Conservation (phyloP, 2,329 filamentous ascomycete species). For the Arachnopeziza araneosa region DNA sequence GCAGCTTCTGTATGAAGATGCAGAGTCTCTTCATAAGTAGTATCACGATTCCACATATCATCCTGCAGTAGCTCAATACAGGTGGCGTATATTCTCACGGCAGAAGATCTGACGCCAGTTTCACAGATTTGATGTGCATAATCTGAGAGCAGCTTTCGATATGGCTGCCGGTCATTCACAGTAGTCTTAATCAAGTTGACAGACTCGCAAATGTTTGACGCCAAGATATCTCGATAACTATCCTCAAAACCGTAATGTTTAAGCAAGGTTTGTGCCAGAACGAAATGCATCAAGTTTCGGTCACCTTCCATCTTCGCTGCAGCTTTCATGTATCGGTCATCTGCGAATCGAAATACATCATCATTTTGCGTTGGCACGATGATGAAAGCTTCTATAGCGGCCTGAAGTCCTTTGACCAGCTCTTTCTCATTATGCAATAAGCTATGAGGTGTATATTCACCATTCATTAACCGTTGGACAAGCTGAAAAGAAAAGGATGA, state of each 20-base stretch:
- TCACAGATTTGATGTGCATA: conserved; percentile 74
- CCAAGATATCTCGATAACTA: conserved; percentile 63
- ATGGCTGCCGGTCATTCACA: conserved; percentile 56
- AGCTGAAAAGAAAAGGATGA: conserved; percentile 78
- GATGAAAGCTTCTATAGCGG: conserved; percentile 73
- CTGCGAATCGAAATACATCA: conserved; percentile 58
- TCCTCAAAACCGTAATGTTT: conserved; percentile 60
- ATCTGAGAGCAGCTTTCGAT: conserved; percentile 65
- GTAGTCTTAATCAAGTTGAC: conserved; percentile 65
- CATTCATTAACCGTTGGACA: conserved; percentile 68
- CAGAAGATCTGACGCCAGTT: conserved; percentile 74
- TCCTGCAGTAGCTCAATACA: conserved; percentile 72
- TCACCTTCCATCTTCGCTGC: conserved; percentile 65
- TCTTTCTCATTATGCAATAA: conserved; percentile 32
- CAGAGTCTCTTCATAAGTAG: conserved; percentile 75
- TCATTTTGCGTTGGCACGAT: conserved; percentile 77
- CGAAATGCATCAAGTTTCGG: conserved; percentile 77
- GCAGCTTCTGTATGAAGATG: conserved; percentile 71
- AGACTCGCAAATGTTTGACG: conserved; percentile 74
- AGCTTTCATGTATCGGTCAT: conserved; percentile 61
- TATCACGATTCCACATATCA: conserved; percentile 65
- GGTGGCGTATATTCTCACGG: conserved; percentile 72
- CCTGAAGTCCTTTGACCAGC: conserved; percentile 70
- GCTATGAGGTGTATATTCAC: conserved; percentile 56
- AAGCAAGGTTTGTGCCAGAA: conserved; percentile 74